Conservation (phyloP, 2,329 filamentous ascomycete species). For the Periconia digitata region DNA sequence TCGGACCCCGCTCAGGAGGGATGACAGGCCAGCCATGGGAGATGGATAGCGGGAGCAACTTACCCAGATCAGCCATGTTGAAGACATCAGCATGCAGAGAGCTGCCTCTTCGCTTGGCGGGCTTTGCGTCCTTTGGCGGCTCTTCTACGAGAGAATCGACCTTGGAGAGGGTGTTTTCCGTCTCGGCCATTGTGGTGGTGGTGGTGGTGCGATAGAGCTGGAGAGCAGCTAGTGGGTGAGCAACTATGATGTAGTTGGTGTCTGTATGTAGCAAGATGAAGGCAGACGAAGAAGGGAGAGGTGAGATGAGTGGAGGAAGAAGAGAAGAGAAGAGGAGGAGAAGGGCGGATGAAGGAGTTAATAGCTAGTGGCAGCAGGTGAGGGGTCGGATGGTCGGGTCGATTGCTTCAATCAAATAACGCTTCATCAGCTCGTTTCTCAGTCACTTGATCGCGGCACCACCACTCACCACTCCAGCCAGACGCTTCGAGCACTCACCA, state of each 20-base stretch:
- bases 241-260: not conserved
- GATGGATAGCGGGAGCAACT: slow-evolving; percentile 37
- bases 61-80: slow-evolving; percentile 87
- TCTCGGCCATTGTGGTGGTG: slow-evolving; percentile 56
- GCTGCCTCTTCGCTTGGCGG: slow-evolving; percentile 67
- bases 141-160: slow-evolving; percentile 90
- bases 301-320: slow-evolving; percentile 15
- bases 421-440: too few species aligned
- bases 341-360: slow-evolving; percentile 1
- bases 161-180: slow-evolving; percentile 67
- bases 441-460: slow-evolving; percentile 43
- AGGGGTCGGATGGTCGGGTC: too few species aligned
- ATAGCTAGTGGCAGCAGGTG: slow-evolving; percentile 27
- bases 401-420: too few species aligned
- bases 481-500: not conserved
- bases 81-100: slow-evolving; percentile 72
- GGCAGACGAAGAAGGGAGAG: slow-evolving; percentile 4
- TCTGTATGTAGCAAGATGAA: not conserved
- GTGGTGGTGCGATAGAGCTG: not conserved
- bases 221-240: not conserved
- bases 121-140: slow-evolving; percentile 64
- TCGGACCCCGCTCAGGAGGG: slow-evolving; percentile 12
- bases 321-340: slow-evolving; percentile 18
- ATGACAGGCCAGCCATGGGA: not conserved
- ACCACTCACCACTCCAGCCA: too few species aligned